Percentiles rank a stretch among this genome's conserved stretches.
phyloP scores from a whole-genome alignment of 2,329 filamentous ascomycete species.

The Paraphoma sp. region DNA sequence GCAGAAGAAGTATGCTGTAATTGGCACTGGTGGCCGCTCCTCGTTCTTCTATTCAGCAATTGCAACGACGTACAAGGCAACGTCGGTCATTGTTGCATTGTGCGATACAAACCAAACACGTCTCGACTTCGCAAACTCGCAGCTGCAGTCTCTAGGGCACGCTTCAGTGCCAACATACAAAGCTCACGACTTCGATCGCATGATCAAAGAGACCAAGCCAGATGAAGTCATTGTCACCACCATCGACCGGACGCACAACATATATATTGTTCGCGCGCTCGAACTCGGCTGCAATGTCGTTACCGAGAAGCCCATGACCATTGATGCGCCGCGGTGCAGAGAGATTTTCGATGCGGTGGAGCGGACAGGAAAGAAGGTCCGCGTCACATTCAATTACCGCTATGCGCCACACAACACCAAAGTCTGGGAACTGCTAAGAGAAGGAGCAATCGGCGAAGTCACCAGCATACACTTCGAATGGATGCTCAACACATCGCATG shows the following conservation, averaged over 20 bases:
- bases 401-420: conserved; percentile 71
- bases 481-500: conserved; percentile 68
- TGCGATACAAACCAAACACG: conserved; percentile 68
- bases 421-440: conserved; percentile 60
- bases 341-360: conserved; percentile 63
- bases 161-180: conserved; percentile 60
- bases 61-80: conserved; percentile 58
- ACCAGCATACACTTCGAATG: conserved; percentile 68
- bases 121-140: conserved; percentile 62
- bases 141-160: conserved; percentile 57
- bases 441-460: conserved; percentile 63
- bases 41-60: conserved; percentile 68
- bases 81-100: conserved; percentile 61
- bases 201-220: conserved; percentile 63
- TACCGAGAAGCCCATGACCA: conserved; percentile 72
- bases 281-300: conserved; percentile 66
- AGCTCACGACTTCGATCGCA: conserved; percentile 63
- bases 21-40: conserved; percentile 67
- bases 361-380: conserved; percentile 56
- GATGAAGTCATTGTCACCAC: conserved; percentile 70
- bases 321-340: conserved; percentile 62
- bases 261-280: conserved; percentile 65
- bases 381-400: conserved; percentile 70
- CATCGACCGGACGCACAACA: conserved; percentile 67
- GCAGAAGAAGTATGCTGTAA: conserved; percentile 56